Evolutionary conservation across 116 monocot genomes (phyloP).

Genomic region (Iris pallida): DNA sequence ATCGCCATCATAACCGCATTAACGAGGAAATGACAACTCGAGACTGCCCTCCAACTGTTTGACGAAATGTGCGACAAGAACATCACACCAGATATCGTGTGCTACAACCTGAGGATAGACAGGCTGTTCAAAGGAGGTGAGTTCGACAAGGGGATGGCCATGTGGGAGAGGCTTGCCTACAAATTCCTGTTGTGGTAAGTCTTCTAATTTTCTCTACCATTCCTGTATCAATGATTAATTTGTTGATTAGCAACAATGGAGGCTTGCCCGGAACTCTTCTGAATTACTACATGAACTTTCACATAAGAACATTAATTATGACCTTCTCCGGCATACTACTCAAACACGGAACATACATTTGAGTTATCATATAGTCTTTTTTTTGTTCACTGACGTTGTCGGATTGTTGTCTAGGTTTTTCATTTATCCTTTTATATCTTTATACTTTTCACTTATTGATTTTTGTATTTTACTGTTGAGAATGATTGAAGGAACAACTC

Average conservation of each 20-base stretch:
- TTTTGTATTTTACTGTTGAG: too few relatives aligned
- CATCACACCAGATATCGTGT: conserved; percentile 52
- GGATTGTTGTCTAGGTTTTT: too few relatives aligned
- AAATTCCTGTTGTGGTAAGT: too few relatives aligned
- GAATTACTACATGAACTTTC: neutral
- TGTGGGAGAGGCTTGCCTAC: conserved; percentile 50
- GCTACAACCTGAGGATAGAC: conserved; percentile 77
- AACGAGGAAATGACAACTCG: conserved; percentile 27
- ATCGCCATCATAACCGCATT: conserved; percentile 47
- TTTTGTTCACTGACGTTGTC: too few relatives aligned
- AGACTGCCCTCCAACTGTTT: conserved; percentile 51
- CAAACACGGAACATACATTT: too few relatives aligned
- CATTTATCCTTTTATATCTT: too few relatives aligned
- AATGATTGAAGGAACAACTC: too few relatives aligned
- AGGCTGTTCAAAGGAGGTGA: conserved; percentile 61
- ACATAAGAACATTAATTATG: too few relatives aligned
- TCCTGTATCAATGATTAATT: conserved; percentile 3
- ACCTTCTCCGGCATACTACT: neutral
- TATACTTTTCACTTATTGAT: too few relatives aligned
- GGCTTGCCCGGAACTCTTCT: neutral
- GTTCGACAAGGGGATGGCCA: conserved; percentile 40
- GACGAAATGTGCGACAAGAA: conserved; percentile 68
- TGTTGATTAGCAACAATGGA: neutral
- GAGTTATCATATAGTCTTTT: too few relatives aligned
- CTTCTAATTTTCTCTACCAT: neutral